A percentile compares a stretch with the other conserved stretches of the same genome.
Evolutionary conservation across 495 filamentous ascomycete species (phyloP).

Genomic region (Penicillium fimorum): DNA sequence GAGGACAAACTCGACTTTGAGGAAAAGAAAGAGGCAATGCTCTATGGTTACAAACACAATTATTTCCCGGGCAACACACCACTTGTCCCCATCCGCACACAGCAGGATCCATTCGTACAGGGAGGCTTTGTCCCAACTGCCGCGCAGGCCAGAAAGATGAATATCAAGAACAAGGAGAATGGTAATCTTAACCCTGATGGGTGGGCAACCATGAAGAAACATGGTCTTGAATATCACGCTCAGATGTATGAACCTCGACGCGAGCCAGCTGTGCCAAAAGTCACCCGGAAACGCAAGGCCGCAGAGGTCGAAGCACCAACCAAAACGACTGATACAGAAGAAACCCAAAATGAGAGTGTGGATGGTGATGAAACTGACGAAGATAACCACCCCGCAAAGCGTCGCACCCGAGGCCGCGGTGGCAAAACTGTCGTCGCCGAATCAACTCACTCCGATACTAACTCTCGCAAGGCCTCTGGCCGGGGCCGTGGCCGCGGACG

Average conservation of each 20-base stretch:
- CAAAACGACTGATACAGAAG: conserved; percentile 33
- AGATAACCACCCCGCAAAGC: conserved; percentile 31
- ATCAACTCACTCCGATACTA: conserved; percentile 19
- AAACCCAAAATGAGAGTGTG: conserved; percentile 26
- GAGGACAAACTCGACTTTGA: conserved; percentile 28
- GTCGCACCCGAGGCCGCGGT: conserved; percentile 36
- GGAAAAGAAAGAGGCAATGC: conserved; percentile 44
- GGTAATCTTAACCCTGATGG: conserved; percentile 42
- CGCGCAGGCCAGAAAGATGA: conserved; percentile 42
- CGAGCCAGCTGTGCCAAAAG: conserved; percentile 53
- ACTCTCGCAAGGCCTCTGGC: conserved; percentile 32
- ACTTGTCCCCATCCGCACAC: conserved; percentile 19
- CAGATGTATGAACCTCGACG: conserved; percentile 48
- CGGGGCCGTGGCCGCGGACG: conserved; percentile 53
- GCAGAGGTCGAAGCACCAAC: conserved; percentile 37
- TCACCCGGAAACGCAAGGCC: conserved; percentile 47
- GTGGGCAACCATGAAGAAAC: conserved; percentile 33
- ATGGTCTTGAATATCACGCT: conserved; percentile 37
- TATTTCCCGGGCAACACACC: conserved; percentile 15
- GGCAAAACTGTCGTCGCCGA: conserved; percentile 31
- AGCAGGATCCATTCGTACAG: conserved; percentile 43
- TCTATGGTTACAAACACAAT: conserved; percentile 44
- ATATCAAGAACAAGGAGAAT: conserved; percentile 29
- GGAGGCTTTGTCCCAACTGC: conserved; percentile 47
- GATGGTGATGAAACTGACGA: conserved; percentile 33